Conservation (phyloP, 2,329 filamentous ascomycete genomes). For the Ophiostoma sp. region DNA sequence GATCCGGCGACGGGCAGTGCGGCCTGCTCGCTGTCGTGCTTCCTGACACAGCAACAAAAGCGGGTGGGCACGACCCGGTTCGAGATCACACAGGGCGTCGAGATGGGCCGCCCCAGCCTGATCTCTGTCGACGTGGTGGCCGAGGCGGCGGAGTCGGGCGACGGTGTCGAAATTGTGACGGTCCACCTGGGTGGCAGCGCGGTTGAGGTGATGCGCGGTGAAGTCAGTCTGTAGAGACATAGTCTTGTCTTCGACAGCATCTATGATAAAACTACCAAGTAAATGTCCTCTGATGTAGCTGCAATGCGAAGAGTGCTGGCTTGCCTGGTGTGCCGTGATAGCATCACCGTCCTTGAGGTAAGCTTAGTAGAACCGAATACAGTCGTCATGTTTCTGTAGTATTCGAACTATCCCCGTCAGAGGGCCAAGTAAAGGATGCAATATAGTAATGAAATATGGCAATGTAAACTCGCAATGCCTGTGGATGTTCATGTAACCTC, state of each 20-base stretch:
- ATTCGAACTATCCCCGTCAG: no score
- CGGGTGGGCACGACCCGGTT: conserved; percentile 36
- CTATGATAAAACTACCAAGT: no score
- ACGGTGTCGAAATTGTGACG: conserved; percentile 27
- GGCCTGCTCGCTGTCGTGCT: conserved; percentile 51
- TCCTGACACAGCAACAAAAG: conserved; percentile 43
- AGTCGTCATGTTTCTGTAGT: no score
- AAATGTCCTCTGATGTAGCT: no score
- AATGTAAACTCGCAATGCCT: no score
- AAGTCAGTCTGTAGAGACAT: conserved; percentile 16
- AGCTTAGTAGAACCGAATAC: no score
- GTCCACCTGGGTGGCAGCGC: conserved; percentile 32
- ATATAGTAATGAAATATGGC: no score
- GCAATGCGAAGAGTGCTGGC: no score
- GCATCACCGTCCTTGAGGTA: no score
- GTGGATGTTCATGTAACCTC: no score
- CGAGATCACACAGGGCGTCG: conserved; percentile 58
- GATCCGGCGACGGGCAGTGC: conserved; percentile 61
- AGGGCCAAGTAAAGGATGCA: no score
- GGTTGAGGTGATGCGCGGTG: conserved; percentile 32
- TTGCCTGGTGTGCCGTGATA: no score
- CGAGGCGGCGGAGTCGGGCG: conserved; percentile 1
- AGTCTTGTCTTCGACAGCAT: not conserved
- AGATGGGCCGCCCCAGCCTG: conserved; percentile 57
- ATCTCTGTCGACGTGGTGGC: conserved; percentile 44